phyloP scores from a whole-genome alignment of 495 filamentous ascomycete species.

The Penicillium soppii region DNA sequence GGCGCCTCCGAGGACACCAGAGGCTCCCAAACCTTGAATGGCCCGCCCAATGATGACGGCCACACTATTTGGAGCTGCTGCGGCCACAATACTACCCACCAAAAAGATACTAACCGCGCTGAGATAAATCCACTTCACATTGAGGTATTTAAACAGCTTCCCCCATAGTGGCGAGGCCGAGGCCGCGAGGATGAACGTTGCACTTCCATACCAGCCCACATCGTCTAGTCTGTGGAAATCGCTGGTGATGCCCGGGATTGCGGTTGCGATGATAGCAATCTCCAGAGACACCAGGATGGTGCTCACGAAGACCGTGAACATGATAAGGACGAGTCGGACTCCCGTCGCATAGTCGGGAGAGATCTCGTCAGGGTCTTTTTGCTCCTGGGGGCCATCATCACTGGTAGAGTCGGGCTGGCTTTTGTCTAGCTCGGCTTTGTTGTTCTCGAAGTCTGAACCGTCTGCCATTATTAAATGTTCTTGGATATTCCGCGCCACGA shows the following conservation, averaged over 20 bases:
- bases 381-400: not conserved
- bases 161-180: conserved; percentile 53
- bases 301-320: conserved; percentile 34
- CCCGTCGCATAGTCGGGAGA: conserved; percentile 6
- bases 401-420: not conserved
- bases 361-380: not conserved
- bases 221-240: conserved; percentile 45
- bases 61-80: conserved; percentile 22
- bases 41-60: not conserved
- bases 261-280: conserved; percentile 37
- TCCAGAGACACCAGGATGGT: conserved; percentile 45
- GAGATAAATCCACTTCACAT: conserved; percentile 50
- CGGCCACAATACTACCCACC: conserved; percentile 54
- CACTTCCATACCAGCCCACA: conserved; percentile 54
- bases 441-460: not conserved
- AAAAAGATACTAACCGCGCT: conserved; percentile 67
- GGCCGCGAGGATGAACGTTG: conserved; percentile 56
- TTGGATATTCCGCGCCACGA: not conserved
- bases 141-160: conserved; percentile 53
- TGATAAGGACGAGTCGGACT: not conserved
- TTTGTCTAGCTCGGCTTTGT: not conserved
- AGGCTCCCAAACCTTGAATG: not conserved
- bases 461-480: not conserved
- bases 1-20: conserved; percentile 20
- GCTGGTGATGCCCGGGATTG: conserved; percentile 50